phyloP scores from a whole-genome alignment of 2,329 filamentous ascomycete genomes.

The Phialophora macrospora region DNA sequence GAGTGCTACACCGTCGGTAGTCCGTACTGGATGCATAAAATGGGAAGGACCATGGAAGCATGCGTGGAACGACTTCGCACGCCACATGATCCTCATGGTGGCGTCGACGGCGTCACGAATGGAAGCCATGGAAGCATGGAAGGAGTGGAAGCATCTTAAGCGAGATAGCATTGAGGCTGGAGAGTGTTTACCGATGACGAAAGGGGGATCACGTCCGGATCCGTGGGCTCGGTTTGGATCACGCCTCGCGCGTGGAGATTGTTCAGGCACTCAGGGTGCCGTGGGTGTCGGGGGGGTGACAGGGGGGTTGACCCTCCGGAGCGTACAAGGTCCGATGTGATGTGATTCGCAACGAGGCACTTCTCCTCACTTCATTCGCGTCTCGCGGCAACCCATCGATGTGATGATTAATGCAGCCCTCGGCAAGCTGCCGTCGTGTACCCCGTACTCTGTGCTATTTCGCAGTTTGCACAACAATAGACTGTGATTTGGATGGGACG shows the following conservation, averaged over 20 bases:
- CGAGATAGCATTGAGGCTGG: slow-evolving; percentile 11
- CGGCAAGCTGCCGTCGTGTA: background rate
- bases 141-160: slow-evolving; percentile 14
- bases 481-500: background rate
- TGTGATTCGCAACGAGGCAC: slow-evolving; percentile 13
- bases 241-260: slow-evolving; percentile 3
- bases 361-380: slow-evolving; percentile 13
- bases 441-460: background rate
- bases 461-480: background rate
- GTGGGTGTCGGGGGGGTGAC: background rate
- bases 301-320: slow-evolving; percentile 1
- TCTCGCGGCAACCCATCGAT: background rate
- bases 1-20: too few species aligned
- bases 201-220: slow-evolving; percentile 13
- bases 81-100: slow-evolving; percentile 6
- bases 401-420: slow-evolving; percentile 13
- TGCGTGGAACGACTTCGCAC: background rate
- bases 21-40: background rate
- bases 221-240: background rate
- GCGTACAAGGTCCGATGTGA: slow-evolving; percentile 1
- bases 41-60: slow-evolving; percentile 4
- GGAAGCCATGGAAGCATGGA: slow-evolving; percentile 19
- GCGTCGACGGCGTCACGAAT: slow-evolving; percentile 9
- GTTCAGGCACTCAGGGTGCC: background rate
- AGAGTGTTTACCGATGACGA: background rate